phyloP scores from a whole-genome alignment of 1,139 yeast genomes.

The Hyphopichia burtonii region DNA sequence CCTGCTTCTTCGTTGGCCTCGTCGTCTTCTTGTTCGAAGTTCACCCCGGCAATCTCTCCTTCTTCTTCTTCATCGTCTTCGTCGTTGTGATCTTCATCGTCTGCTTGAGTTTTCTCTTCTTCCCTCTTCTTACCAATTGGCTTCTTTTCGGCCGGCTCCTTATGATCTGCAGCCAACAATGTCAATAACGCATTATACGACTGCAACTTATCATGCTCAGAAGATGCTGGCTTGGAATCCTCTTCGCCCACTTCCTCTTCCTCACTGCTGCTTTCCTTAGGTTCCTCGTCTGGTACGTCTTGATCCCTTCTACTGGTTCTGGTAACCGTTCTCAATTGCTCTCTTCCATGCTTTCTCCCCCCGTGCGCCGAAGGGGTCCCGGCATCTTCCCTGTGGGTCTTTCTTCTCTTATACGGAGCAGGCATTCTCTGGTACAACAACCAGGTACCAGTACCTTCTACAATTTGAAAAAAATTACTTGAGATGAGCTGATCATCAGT shows the following conservation, averaged over 20 bases:
- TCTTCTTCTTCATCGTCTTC: conserved; percentile 36
- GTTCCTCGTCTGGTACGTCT: conserved; percentile 13
- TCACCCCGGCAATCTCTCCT: conserved; percentile 24
- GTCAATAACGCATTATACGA: conserved; percentile 81
- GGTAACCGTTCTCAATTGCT: conserved; percentile 55
- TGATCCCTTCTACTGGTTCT: conserved; percentile 47
- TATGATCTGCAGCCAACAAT: conserved; percentile 56
- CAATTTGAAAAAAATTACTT: too few species aligned
- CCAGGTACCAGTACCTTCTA: too few species aligned
- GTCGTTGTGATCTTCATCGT: conserved; percentile 29
- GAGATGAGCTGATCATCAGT: too few species aligned
- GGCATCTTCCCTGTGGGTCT: not conserved
- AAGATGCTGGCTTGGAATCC: not conserved
- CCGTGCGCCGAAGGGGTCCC: not conserved
- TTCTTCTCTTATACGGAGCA: conserved; percentile 7
- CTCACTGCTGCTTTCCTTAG: conserved; percentile 15
- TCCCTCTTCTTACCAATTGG: conserved; percentile 17
- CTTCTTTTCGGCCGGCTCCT: conserved; percentile 22
- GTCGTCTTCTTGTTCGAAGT: conserved; percentile 25
- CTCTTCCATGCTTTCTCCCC: conserved; percentile 51
- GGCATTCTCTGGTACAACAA: conserved; percentile 3
- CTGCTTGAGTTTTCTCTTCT: conserved; percentile 8
- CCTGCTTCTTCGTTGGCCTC: conserved; percentile 28
- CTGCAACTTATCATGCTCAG: conserved; percentile 25
- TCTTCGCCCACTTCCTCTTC: conserved; percentile 5